Percentiles rank a stretch among this genome's conserved stretches.
Conservation (phyloP, 495 filamentous ascomycete species). For the Trichoderma asperelloides region DNA sequence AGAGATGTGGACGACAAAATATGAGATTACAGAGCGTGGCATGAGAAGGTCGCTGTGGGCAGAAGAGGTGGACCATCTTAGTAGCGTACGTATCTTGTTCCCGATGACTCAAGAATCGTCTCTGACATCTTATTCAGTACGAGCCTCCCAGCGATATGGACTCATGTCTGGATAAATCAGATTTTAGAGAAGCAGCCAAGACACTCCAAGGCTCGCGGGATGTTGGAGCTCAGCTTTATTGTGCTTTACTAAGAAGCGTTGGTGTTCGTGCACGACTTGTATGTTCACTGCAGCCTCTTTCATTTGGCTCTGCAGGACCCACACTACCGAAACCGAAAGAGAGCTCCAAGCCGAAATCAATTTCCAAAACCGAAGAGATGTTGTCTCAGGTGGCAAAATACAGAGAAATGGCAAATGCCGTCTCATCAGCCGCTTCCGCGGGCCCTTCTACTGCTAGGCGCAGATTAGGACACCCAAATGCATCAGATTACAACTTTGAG, state of each 20-base stretch:
- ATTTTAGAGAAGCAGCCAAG: conserved; percentile 62
- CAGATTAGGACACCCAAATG: conserved; percentile 35
- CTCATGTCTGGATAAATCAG: conserved; percentile 46
- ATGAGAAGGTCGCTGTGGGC: conserved; percentile 64
- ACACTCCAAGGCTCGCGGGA: conserved; percentile 71
- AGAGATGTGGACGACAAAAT: conserved; percentile 57
- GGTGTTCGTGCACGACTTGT: conserved; percentile 81
- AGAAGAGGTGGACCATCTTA: conserved; percentile 49
- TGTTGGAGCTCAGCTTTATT: conserved; percentile 83
- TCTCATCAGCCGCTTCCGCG: conserved; percentile 13
- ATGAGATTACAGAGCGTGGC: conserved; percentile 60
- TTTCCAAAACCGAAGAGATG: conserved; percentile 22
- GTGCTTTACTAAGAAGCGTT: conserved; percentile 66
- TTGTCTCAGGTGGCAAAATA: conserved; percentile 26
- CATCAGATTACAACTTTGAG: conserved; percentile 29
- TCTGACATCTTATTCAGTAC: conserved; percentile 31
- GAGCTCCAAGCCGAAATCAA: conserved; percentile 19
- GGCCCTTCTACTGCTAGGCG: conserved; percentile 17
- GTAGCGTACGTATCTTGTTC: conserved; percentile 36
- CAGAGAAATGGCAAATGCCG: conserved; percentile 16
- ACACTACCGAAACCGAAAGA: conserved; percentile 35
- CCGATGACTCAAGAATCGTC: not conserved
- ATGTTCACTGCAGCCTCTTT: conserved; percentile 80
- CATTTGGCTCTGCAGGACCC: conserved; percentile 53
- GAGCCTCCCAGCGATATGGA: conserved; percentile 46